Base-by-base conservation (phyloP, 2,329 filamentous ascomycete genomes). In the Aspergillus hortae region DNA sequence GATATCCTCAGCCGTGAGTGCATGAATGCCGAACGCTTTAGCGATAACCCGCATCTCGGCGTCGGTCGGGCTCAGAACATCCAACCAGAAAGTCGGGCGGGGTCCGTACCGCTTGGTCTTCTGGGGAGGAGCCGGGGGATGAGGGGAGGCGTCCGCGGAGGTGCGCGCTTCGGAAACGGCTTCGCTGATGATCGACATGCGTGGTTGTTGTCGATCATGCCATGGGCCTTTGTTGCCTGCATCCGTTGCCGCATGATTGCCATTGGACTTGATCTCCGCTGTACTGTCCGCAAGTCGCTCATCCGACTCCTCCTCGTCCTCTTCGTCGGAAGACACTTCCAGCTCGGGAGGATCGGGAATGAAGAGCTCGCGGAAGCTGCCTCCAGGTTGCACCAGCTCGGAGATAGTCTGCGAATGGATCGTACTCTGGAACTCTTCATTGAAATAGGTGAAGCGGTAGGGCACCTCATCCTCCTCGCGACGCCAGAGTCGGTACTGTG, bases 381-480 rank as follows among this genome's bases (percentile, higher is more conserved):
- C 82, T 5, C 90, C 94, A 0, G 89, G 86, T 60, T 96, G 91
- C 7, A 95, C 82, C 17, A 99, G 80, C 68, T 96, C 94, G 2
- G 91, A 95, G 52, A 99, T 96, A 0, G 88, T 94, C 70, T 95
- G 90, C 54, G 91, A 94, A 71, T 99, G 94, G 56, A 99, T 95
- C 0, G 94, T 99, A 69, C 89, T 95, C 63, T 90, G 88, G 51
- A 97, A 90, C 57, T 96, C 90, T 67, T 97, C 94, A 70, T 97
- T 97, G 79, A 99, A 99, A 71, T 99, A 99, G 0, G 94, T 97
- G 69, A 96, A 99, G 23, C 94, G 84, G 69, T 95, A 97, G 0
- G 94, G 94, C 0, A 87, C 85, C 58, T 96, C 92, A 55, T 96
- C 92, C 57, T 94, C 89, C 48, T 89, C 85, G 36, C 88, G 83